phyloP scores from a whole-genome alignment of 116 monocot genomes.

The Posidonia oceanica region DNA sequence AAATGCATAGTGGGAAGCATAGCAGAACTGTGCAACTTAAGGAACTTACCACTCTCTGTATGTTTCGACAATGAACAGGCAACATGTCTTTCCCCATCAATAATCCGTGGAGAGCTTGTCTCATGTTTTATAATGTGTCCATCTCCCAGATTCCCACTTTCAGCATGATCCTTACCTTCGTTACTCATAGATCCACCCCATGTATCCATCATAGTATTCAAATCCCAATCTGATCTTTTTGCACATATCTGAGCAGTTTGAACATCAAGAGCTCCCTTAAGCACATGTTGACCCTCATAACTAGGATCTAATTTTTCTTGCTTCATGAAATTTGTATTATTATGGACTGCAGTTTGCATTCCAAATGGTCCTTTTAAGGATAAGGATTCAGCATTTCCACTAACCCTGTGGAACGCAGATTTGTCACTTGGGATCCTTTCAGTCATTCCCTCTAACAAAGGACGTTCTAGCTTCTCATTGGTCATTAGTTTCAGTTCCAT shows the following conservation, averaged over 20 bases:
- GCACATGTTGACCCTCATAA: not conserved
- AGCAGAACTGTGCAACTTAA: not conserved
- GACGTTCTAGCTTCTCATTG: not conserved
- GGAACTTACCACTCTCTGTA: not conserved
- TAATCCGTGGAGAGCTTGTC: not conserved
- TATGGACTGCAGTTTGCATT: not conserved
- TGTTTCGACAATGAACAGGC: not conserved
- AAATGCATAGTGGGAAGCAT: not conserved
- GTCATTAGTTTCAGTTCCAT: not conserved
- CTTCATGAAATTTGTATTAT: not conserved
- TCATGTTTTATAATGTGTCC: not conserved
- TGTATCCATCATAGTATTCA: slow-evolving; percentile 4
- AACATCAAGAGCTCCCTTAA: not conserved
- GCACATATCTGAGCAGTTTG: not conserved
- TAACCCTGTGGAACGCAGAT: not conserved
- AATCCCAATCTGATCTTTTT: slow-evolving; percentile 10
- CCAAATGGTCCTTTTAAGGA: not conserved
- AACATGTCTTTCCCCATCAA: too few relatives aligned
- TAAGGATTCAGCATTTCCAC: not conserved
- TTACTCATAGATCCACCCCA: slow-evolving; percentile 4
- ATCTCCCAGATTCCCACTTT: not conserved
- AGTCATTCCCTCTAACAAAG: not conserved
- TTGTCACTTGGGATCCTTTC: not conserved
- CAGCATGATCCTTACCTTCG: slow-evolving; percentile 1
- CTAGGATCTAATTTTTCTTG: slow-evolving; percentile 1